A percentile compares a stretch with the other conserved stretches of the same genome.
Evolutionary conservation across 106 monocot genomes (phyloP).

Genomic region (Xerophyta viscosa): DNA sequence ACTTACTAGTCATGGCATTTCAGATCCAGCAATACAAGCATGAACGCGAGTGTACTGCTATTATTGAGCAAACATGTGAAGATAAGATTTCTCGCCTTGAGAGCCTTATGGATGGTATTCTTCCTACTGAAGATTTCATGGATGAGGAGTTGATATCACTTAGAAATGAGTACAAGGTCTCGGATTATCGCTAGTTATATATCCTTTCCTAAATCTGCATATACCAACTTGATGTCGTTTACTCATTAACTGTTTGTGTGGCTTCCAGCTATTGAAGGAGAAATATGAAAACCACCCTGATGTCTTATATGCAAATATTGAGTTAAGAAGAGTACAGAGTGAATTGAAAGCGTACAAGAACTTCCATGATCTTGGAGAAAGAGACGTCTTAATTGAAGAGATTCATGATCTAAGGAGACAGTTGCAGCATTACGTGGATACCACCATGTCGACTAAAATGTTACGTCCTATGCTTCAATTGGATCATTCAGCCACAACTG

Average conservation of each 20-base stretch:
- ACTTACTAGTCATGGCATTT: constrained; percentile 8
- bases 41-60: constrained; percentile 86
- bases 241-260: neutral
- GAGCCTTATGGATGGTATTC: constrained; percentile 85
- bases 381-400: constrained; percentile 85
- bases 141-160: constrained; percentile 72
- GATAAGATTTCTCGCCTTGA: constrained; percentile 91
- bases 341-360: constrained; percentile 75
- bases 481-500: constrained; percentile 19
- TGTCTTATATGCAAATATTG: constrained; percentile 56
- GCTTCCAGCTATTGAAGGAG: constrained; percentile 58
- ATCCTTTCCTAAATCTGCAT: too few relatives aligned
- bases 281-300: constrained; percentile 95
- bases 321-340: constrained; percentile 69
- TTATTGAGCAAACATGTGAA: constrained; percentile 69
- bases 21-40: constrained; percentile 95
- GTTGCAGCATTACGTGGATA: constrained; percentile 61
- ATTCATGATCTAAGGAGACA: constrained; percentile 82
- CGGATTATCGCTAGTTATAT: too few relatives aligned
- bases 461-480: constrained; percentile 38
- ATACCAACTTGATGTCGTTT: neutral
- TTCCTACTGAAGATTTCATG: constrained; percentile 84
- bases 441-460: constrained; percentile 20
- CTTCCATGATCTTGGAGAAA: constrained; percentile 79
- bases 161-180: constrained; percentile 83